Percentiles rank a stretch among this genome's conserved stretches.
These are phyloP conservation scores for Dactylellina cionopaga DNA, from an alignment of 2,329 filamentous ascomycete genomes.

Conservation along the genomic window DNA sequence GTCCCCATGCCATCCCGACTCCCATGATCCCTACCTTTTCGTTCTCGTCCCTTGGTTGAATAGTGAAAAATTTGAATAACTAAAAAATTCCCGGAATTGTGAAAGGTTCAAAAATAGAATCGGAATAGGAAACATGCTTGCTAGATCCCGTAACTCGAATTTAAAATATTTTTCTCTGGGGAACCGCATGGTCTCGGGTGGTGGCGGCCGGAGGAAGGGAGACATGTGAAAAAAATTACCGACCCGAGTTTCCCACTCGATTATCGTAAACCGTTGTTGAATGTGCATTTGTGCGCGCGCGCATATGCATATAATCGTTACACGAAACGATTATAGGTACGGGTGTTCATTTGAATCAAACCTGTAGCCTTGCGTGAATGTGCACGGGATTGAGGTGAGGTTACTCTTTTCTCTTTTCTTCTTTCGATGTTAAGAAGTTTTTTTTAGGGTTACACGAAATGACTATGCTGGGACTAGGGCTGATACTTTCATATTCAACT, in stretches of 20 bases:
- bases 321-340: conserved; percentile 16
- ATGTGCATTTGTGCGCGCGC: conserved; percentile 2
- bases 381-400: background rate
- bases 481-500: no score
- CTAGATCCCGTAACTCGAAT: background rate
- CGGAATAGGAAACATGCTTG: conserved; percentile 5
- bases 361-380: background rate
- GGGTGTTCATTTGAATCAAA: conserved; percentile 9
- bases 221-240: conserved; percentile 38
- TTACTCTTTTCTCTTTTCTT: background rate
- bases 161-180: background rate
- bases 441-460: no score
- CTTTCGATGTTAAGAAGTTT: no score
- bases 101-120: conserved; percentile 6
- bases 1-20: no score
- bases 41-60: no score
- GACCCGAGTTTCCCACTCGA: conserved; percentile 11
- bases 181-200: background rate
- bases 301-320: conserved; percentile 16
- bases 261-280: conserved; percentile 14
- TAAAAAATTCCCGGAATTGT: background rate
- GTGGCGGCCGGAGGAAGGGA: background rate
- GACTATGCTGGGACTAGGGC: no score
- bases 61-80: no score
- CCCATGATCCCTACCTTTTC: no score